Evolutionary conservation across 371 early-diverging fungal species (phyloP).

Genomic region (Actinomortierella ambigua): DNA sequence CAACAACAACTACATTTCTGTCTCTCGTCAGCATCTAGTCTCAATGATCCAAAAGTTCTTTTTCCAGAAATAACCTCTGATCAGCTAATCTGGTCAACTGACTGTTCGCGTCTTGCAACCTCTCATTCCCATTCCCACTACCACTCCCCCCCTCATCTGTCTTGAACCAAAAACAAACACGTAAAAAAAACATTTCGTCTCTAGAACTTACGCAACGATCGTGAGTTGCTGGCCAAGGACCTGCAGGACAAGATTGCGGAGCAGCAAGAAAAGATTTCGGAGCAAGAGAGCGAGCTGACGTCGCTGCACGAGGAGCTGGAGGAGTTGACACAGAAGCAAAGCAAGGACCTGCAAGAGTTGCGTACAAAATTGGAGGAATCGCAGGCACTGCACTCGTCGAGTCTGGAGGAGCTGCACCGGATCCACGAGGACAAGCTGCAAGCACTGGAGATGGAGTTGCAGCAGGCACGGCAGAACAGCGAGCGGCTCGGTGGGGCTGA

Average conservation of each 20-base stretch:
- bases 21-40: too few species aligned
- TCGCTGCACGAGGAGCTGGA: conserved; percentile 34
- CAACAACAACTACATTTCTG: too few species aligned
- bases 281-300: conserved; percentile 32
- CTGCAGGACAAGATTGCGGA: conserved; percentile 28
- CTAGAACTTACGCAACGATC: conserved; percentile 40
- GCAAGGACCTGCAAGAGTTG: conserved; percentile 23
- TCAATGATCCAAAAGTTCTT: too few species aligned
- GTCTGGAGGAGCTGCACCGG: conserved; percentile 37
- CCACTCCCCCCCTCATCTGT: too few species aligned
- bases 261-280: conserved; percentile 25
- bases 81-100: too few species aligned
- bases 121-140: too few species aligned
- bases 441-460: conserved; percentile 38
- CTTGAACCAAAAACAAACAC: too few species aligned
- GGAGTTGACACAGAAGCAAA: conserved; percentile 29
- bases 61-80: too few species aligned
- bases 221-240: conserved; percentile 5
- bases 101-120: too few species aligned
- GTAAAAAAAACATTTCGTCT: too few species aligned
- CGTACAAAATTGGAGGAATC: conserved; percentile 36
- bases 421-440: conserved; percentile 44
- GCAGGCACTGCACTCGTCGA: conserved; percentile 36
- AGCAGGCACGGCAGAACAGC: conserved; percentile 30
- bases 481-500: conserved; percentile 19